Conservation (phyloP, 1,284 basidiomycete species). For the Puccinia triticina region DNA sequence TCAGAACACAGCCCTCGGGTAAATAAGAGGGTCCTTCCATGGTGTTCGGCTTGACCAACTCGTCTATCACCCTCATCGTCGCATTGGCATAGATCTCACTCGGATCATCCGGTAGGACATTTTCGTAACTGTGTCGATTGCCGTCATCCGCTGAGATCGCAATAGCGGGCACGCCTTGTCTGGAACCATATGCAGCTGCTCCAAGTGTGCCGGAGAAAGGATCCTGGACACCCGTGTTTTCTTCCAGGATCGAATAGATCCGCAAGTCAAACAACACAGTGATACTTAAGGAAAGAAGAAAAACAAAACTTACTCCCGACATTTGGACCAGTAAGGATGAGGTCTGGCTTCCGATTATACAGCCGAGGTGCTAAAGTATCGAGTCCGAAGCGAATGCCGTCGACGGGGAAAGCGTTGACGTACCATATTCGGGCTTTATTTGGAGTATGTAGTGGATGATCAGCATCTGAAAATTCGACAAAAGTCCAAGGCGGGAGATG, state of each 20-base stretch:
- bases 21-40: background rate
- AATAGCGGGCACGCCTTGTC: slow-evolving; percentile 36
- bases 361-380: slow-evolving; percentile 9
- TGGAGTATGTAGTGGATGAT: too few species aligned
- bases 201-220: slow-evolving; percentile 48
- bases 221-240: slow-evolving; percentile 26
- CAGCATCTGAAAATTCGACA: background rate
- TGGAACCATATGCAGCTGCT: slow-evolving; percentile 15
- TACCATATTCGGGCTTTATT: slow-evolving; percentile 43
- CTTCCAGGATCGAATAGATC: background rate
- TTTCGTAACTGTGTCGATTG: slow-evolving; percentile 22
- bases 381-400: slow-evolving; percentile 47
- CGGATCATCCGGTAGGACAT: background rate
- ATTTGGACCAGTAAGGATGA: slow-evolving; percentile 42
- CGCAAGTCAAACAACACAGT: background rate
- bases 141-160: slow-evolving; percentile 28
- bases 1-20: slow-evolving; percentile 20
- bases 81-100: slow-evolving; percentile 32
- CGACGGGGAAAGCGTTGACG: slow-evolving; percentile 41
- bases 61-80: slow-evolving; percentile 32
- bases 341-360: background rate
- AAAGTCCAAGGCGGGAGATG: background rate
- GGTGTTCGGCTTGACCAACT: background rate
- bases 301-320: slow-evolving; percentile 30
- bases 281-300: background rate